Evolutionary conservation across 306 rosid genomes (phyloP).

Genomic region (Citrullus amarus): DNA sequence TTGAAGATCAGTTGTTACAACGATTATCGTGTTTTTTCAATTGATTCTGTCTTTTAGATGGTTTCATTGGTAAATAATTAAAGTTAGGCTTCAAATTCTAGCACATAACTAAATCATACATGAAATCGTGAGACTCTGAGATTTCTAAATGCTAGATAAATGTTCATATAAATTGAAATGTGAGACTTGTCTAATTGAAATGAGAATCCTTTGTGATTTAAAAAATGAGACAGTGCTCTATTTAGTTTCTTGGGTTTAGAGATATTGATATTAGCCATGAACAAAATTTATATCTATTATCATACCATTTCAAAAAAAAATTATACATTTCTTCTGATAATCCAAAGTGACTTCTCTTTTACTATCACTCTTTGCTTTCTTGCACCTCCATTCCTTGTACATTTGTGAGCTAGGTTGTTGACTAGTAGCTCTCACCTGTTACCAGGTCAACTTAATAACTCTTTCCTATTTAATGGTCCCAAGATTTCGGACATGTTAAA

Average conservation of each 20-base stretch:
- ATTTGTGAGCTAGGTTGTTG: no score
- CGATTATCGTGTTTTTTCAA: not conserved
- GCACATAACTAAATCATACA: not conserved
- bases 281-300: no score
- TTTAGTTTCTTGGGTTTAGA: not conserved
- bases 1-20: not conserved
- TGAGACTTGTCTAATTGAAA: not conserved
- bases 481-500: not conserved
- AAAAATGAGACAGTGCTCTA: not conserved
- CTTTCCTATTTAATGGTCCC: not conserved
- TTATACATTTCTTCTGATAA: no score
- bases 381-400: no score
- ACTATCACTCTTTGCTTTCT: no score
- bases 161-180: not conserved
- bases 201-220: not conserved
- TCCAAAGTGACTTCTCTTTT: no score
- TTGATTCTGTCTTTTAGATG: not conserved
- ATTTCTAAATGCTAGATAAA: not conserved
- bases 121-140: not conserved
- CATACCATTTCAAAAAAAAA: no score
- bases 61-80: not conserved
- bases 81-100: not conserved
- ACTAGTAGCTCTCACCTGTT: not conserved
- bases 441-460: not conserved
- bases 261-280: not conserved